phyloP scores from a whole-genome alignment of 106 monocot species.

The Cymbidium sinense region DNA sequence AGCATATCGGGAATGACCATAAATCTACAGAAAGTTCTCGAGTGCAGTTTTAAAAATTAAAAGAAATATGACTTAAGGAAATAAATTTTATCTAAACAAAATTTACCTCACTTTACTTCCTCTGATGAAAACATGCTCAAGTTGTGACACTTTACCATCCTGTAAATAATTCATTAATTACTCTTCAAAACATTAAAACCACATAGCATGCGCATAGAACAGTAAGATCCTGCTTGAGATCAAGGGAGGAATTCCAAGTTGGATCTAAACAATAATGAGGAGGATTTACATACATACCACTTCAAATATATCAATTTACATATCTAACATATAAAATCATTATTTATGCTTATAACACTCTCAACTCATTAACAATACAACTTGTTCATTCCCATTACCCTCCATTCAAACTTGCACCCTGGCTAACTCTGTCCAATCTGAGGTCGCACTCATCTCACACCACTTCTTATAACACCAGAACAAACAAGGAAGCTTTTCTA shows the following conservation, averaged over 20 bases:
- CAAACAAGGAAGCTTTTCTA: no score
- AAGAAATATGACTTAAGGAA: background rate
- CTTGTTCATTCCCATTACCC: no score
- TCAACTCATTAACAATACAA: no score
- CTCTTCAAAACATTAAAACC: background rate
- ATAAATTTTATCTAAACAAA: background rate
- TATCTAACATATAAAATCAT: no score
- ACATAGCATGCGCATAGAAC: background rate
- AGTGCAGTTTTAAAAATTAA: background rate
- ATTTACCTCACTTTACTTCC: conserved; percentile 56
- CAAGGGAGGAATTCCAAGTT: background rate
- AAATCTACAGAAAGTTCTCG: conserved; percentile 22
- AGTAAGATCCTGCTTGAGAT: background rate
- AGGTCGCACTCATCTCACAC: no score
- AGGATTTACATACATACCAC: no score
- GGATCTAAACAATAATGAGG: background rate
- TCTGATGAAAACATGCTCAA: conserved; percentile 58
- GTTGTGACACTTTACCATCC: conserved; percentile 51
- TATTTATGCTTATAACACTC: no score
- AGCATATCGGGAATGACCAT: conserved; percentile 78
- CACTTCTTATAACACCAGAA: no score
- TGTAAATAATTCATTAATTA: background rate
- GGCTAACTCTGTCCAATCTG: no score
- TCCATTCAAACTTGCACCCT: no score
- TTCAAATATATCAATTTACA: no score